A percentile compares a stretch with the other conserved stretches of the same genome.
phyloP scores from a whole-genome alignment of 2,329 filamentous ascomycete species.

The Coniella lustricola region DNA sequence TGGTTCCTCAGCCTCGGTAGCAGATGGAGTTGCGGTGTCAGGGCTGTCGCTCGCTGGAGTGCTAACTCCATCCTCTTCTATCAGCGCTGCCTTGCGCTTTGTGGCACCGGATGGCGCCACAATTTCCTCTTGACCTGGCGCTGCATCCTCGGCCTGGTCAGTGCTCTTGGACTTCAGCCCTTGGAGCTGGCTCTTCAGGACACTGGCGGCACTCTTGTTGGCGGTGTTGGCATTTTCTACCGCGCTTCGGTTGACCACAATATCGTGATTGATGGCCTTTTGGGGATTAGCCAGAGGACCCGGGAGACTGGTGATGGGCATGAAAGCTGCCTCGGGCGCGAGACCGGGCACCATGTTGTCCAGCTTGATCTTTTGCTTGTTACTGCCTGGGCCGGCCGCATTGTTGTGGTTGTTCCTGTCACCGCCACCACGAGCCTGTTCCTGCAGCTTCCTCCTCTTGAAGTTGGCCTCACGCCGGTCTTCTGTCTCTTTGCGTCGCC shows the following conservation, averaged over 20 bases:
- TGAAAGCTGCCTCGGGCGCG: slow-evolving; percentile 21
- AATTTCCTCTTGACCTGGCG: slow-evolving; percentile 21
- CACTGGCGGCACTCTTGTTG: slow-evolving; percentile 91
- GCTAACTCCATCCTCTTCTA: slow-evolving; percentile 54
- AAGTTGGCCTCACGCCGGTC: slow-evolving; percentile 74
- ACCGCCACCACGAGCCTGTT: slow-evolving; percentile 33
- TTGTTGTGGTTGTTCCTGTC: slow-evolving; percentile 28
- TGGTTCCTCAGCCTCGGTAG: slow-evolving; percentile 53
- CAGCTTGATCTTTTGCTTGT: slow-evolving; percentile 18
- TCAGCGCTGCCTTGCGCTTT: slow-evolving; percentile 70
- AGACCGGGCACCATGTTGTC: slow-evolving; percentile 15
- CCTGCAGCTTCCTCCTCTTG: slow-evolving; percentile 70
- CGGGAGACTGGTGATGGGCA: slow-evolving; percentile 42
- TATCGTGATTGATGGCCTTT: slow-evolving; percentile 70
- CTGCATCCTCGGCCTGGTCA: slow-evolving; percentile 10
- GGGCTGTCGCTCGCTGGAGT: slow-evolving; percentile 49
- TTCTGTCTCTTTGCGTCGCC: slow-evolving; percentile 76
- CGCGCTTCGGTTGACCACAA: slow-evolving; percentile 69
- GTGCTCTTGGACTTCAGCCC: slow-evolving; percentile 26
- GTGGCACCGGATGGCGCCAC: slow-evolving; percentile 46
- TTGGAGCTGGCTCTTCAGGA: slow-evolving; percentile 74
- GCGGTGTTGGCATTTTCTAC: slow-evolving; percentile 65
- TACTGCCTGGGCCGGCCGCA: slow-evolving; percentile 24
- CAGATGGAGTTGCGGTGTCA: slow-evolving; percentile 36
- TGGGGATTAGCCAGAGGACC: slow-evolving; percentile 35